These are phyloP conservation scores for Mycena vitilis DNA, from an alignment of 768 basidiomycete species.

Conservation along the genomic window DNA sequence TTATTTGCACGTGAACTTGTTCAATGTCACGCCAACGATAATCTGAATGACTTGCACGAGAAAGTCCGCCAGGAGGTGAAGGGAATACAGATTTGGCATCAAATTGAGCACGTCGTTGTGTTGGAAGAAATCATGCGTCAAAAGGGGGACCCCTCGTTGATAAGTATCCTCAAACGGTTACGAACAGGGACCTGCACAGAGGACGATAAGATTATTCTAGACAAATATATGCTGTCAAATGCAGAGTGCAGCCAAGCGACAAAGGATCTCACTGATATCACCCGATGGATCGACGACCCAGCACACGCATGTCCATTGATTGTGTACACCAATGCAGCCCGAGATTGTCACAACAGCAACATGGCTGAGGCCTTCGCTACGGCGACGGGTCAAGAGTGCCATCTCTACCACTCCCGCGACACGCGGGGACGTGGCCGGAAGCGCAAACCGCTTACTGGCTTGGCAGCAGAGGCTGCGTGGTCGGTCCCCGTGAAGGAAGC, in stretches of 20 bases:
- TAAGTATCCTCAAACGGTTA: neutral
- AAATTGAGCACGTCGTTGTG: constrained; percentile 20
- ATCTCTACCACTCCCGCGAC: no score
- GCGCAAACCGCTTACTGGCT: no score
- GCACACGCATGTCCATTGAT: constrained; percentile 12
- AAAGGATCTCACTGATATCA: constrained; percentile 6
- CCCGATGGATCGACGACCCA: constrained; percentile 16
- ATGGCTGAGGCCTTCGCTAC: no score
- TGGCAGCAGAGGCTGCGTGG: no score
- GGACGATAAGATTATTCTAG: constrained; percentile 12
- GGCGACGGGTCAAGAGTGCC: no score
- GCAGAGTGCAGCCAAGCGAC: constrained; percentile 8
- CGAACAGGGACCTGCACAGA: neutral
- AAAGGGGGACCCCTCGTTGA: constrained; percentile 24
- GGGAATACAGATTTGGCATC: constrained; percentile 18
- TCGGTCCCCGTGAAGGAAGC: no score
- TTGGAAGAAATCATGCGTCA: constrained; percentile 37
- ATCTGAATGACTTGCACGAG: constrained; percentile 20
- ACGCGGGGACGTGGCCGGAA: no score
- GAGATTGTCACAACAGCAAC: constrained; percentile 9
- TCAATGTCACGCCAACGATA: constrained; percentile 2
- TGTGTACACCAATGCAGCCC: constrained; percentile 9
- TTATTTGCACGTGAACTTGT: constrained; percentile 7
- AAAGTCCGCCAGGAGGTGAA: neutral
- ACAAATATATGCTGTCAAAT: constrained; percentile 17